phyloP scores from a whole-genome alignment of 805 yeast species.

The Nakazawaea siamensis region DNA sequence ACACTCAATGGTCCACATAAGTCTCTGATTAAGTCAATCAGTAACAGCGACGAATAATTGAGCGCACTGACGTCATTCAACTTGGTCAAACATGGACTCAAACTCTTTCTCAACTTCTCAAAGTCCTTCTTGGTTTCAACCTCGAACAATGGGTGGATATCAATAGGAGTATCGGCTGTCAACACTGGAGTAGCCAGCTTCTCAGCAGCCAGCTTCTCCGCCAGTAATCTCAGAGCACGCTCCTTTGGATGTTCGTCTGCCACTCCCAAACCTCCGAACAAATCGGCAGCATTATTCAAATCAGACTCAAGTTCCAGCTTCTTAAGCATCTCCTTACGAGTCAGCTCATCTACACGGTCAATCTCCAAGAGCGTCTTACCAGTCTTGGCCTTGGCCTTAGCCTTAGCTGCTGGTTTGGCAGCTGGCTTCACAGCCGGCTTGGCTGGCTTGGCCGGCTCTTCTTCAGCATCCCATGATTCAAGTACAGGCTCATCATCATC shows the following conservation, averaged over 20 bases:
- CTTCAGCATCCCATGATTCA: constrained; percentile 85
- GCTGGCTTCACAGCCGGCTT: constrained; percentile 21
- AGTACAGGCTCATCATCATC: constrained; percentile 57
- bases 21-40: constrained; percentile 82
- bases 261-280: constrained; percentile 68
- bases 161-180: constrained; percentile 57
- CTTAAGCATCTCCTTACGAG: constrained; percentile 67
- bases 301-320: constrained; percentile 82
- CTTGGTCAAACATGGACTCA: constrained; percentile 51
- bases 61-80: constrained; percentile 54
- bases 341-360: constrained; percentile 62
- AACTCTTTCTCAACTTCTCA: constrained; percentile 67
- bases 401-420: constrained; percentile 20
- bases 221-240: constrained; percentile 36
- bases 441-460: constrained; percentile 44
- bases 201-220: constrained; percentile 25
- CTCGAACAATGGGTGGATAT: constrained; percentile 73
- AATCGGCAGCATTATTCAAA: constrained; percentile 85
- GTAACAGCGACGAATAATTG: constrained; percentile 66
- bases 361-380: constrained; percentile 41
- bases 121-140: constrained; percentile 76
- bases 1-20: constrained; percentile 70
- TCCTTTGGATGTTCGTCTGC: constrained; percentile 52
- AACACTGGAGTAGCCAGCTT: constrained; percentile 26
- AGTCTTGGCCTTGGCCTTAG: constrained; percentile 30